A percentile compares a stretch with the other conserved stretches of the same genome.
Evolutionary conservation across 208 protist genomes (phyloP).

Genomic region (Trichomonas vaginalis): DNA sequence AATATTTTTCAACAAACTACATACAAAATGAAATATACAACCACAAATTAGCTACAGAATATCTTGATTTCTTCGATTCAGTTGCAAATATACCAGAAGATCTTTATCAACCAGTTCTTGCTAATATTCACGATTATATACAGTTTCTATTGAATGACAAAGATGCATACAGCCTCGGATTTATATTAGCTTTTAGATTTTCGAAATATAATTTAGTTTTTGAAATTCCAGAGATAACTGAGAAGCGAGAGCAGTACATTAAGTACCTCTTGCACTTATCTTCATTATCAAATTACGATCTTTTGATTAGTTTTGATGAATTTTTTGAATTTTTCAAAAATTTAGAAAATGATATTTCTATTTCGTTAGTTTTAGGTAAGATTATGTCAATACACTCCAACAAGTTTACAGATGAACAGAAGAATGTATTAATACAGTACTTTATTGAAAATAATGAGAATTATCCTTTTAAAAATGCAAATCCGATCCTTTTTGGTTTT

Average conservation of each 20-base stretch:
- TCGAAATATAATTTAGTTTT: not conserved
- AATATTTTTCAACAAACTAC: not conserved
- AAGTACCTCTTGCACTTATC: not conserved
- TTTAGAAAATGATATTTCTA: not conserved
- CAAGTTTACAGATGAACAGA: not conserved
- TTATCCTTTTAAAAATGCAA: not conserved
- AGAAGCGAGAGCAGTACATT: not conserved
- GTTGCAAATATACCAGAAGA: not conserved
- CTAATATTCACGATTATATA: not conserved
- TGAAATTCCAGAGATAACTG: not conserved
- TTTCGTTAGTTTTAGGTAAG: not conserved
- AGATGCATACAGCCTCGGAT: not conserved
- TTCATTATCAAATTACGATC: not conserved
- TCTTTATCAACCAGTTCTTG: not conserved
- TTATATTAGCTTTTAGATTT: not conserved
- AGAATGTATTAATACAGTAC: not conserved
- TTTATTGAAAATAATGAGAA: not conserved
- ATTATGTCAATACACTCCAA: not conserved
- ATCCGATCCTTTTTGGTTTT: not conserved
- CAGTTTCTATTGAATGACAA: not conserved
- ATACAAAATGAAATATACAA: not conserved
- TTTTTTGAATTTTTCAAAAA: not conserved
- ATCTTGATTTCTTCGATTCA: not conserved
- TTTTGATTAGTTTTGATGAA: not conserved
- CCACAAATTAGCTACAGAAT: not conserved